These are phyloP conservation scores for Coelastrella sp. DNA, from an alignment of 139 green algal species.

Conservation along the genomic window DNA sequence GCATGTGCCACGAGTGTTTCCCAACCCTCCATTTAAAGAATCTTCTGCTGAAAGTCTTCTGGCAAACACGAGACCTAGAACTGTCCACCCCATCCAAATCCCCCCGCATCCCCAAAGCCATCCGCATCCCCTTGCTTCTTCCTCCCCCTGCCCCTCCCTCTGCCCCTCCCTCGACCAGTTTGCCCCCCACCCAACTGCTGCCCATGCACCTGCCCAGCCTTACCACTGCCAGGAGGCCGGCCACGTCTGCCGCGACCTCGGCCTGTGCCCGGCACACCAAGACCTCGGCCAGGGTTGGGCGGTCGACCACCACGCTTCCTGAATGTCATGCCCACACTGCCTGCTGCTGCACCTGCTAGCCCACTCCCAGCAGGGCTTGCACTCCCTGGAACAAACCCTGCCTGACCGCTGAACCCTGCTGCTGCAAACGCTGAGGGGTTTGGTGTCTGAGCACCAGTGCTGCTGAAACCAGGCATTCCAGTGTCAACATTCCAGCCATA, in stretches of 20 bases:
- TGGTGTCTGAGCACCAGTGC: background rate
- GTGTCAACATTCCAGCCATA: background rate
- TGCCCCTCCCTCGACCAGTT: background rate
- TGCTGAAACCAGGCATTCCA: too few relatives aligned
- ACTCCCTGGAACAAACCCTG: background rate
- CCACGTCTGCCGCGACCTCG: background rate
- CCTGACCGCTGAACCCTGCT: background rate
- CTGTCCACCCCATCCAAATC: background rate
- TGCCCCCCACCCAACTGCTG: background rate
- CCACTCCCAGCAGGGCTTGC: background rate
- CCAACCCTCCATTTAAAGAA: too few relatives aligned
- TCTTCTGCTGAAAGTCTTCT: too few relatives aligned
- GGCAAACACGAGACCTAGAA: too few relatives aligned
- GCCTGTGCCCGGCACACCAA: background rate
- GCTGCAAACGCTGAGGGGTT: background rate
- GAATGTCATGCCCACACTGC: conserved; percentile 2
- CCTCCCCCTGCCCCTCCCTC: conserved; percentile 10
- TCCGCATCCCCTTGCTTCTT: background rate
- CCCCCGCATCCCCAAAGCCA: background rate
- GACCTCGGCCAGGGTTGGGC: background rate
- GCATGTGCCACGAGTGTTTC: too few relatives aligned
- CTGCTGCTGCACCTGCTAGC: background rate
- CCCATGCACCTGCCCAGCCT: background rate
- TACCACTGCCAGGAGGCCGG: conserved; percentile 15
- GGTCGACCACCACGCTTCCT: conserved; percentile 13